A percentile compares a stretch with the other conserved stretches of the same genome.
phyloP scores from a whole-genome alignment of 139 green algal species.

The Coelastrella sp. region DNA sequence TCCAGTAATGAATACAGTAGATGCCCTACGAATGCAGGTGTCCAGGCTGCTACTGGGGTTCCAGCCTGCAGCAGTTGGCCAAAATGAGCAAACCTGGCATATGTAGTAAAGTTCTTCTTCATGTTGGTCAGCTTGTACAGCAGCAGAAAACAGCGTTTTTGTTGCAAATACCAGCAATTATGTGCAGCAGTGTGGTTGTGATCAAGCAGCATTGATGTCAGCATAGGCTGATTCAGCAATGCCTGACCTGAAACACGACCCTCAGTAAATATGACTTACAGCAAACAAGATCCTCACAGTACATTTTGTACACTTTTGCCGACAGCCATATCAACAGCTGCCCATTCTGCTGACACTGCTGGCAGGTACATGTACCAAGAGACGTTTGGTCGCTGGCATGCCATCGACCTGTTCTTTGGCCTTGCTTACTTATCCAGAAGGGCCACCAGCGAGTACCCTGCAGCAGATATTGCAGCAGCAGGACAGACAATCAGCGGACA shows the following conservation, averaged over 20 bases:
- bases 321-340: background rate
- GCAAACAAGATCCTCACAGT: background rate
- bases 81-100: no score
- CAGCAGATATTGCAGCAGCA: slow-evolving; percentile 71
- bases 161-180: no score
- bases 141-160: no score
- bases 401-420: slow-evolving; percentile 86
- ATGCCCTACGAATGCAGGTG: no score
- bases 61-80: no score
- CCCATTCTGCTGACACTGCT: background rate
- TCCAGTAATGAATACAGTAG: no score
- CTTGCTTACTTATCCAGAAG: slow-evolving; percentile 81
- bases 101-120: no score
- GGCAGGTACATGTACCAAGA: slow-evolving; percentile 61
- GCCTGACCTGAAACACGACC: background rate
- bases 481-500: background rate
- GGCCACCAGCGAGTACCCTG: slow-evolving; percentile 60
- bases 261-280: background rate
- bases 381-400: slow-evolving; percentile 83
- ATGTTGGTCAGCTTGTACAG: no score
- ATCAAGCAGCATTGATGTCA: no score
- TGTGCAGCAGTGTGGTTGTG: no score
- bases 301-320: background rate
- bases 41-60: no score
- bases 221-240: no score